A percentile compares a stretch with the other conserved stretches of the same genome.
phyloP scores from a whole-genome alignment of 2,329 filamentous ascomycete species.

The Xylariaceae sp. region DNA sequence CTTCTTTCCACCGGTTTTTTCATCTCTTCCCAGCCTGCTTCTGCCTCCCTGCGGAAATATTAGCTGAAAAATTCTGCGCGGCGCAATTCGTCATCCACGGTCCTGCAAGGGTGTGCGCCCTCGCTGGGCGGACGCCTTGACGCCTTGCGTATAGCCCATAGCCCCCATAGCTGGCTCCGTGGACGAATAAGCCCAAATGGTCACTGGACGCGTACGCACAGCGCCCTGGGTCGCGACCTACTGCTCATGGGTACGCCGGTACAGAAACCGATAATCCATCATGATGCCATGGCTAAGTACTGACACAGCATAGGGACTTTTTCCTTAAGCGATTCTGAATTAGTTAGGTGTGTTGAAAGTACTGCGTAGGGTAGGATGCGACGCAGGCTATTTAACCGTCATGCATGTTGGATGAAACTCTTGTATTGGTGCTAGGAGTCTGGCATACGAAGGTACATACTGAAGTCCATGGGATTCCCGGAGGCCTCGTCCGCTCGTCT shows the following conservation, averaged over 20 bases:
- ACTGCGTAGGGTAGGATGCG: not conserved
- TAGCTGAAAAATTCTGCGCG: not conserved
- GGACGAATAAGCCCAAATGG: not conserved
- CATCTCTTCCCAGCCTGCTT: too few species aligned
- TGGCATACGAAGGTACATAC: too few species aligned
- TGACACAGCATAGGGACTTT: too few species aligned
- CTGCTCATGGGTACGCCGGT: not conserved
- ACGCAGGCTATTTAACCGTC: not conserved
- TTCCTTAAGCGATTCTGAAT: too few species aligned
- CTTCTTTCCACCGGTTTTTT: too few species aligned
- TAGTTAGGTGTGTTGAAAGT: not conserved
- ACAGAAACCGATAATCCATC: too few species aligned
- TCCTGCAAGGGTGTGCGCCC: not conserved
- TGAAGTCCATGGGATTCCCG: too few species aligned
- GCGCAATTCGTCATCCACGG: not conserved
- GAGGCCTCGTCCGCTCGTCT: too few species aligned
- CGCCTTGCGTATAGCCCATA: not conserved
- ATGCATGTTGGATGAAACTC: not conserved
- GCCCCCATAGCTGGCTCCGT: slow-evolving; percentile 13
- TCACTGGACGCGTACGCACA: not conserved
- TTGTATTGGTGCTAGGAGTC: not conserved
- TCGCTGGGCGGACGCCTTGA: not conserved
- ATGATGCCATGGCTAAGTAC: too few species aligned
- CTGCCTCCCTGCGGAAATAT: not conserved
- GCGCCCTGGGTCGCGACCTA: not conserved